Percentiles rank a stretch among this genome's conserved stretches.
Conservation (phyloP, 768 basidiomycete genomes). For the Mycena amicta region DNA sequence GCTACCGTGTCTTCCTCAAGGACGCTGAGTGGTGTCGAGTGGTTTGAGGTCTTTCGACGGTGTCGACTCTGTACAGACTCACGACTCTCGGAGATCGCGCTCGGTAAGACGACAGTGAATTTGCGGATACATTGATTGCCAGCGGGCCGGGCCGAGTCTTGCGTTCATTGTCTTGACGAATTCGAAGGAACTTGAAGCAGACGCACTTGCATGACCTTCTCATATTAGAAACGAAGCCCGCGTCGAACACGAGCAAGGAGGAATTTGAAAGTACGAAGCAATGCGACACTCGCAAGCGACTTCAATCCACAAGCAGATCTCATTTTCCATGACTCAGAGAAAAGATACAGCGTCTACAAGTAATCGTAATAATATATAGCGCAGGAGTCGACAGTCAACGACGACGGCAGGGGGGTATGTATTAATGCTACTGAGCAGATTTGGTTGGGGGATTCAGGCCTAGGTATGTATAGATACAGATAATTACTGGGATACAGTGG, state of each 20-base stretch:
- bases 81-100: slow-evolving; percentile 12
- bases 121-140: no score
- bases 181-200: no score
- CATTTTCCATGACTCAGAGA: no score
- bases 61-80: neutral
- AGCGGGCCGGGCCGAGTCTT: no score
- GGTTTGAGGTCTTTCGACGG: neutral
- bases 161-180: no score
- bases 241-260: no score
- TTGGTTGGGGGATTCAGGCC: neutral
- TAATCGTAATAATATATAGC: slow-evolving; percentile 6
- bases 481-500: slow-evolving; percentile 15
- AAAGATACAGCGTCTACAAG: slow-evolving; percentile 19
- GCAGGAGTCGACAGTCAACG: neutral
- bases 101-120: slow-evolving; percentile 5
- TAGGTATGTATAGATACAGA: slow-evolving; percentile 23
- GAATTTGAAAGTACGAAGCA: no score
- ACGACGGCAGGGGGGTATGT: neutral
- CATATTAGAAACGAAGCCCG: no score
- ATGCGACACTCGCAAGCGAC: no score
- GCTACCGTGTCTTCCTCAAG: neutral
- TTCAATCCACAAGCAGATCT: no score
- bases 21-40: neutral
- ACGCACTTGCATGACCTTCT: no score
- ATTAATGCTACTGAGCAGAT: neutral